Conservation (phyloP, 805 yeast species). For the Ascoidea rubescens region DNA sequence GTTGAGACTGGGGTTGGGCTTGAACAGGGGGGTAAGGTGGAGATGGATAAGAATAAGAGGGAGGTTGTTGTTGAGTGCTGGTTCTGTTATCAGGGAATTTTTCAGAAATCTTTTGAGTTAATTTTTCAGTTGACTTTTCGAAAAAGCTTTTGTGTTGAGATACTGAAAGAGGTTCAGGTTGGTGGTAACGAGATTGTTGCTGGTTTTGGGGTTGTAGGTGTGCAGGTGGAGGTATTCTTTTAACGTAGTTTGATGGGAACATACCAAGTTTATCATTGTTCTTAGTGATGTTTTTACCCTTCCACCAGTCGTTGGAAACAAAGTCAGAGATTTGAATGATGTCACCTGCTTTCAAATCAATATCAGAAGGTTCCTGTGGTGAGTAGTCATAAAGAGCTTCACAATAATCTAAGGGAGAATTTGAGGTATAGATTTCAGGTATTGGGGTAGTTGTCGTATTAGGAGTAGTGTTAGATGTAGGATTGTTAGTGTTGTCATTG, state of each 20-base stretch:
- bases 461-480: slow-evolving; percentile 14
- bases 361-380: slow-evolving; percentile 67
- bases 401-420: slow-evolving; percentile 24
- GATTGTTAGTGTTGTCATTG: not conserved
- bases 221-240: slow-evolving; percentile 7
- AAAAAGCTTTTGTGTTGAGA: slow-evolving; percentile 4
- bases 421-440: slow-evolving; percentile 6
- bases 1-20: slow-evolving; percentile 24
- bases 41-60: slow-evolving; percentile 13
- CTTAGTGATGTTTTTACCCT: slow-evolving; percentile 33
- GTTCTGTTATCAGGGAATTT: not conserved
- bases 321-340: slow-evolving; percentile 57
- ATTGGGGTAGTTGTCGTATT: slow-evolving; percentile 12
- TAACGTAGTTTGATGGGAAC: slow-evolving; percentile 84
- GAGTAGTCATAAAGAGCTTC: slow-evolving; percentile 66
- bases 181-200: slow-evolving; percentile 9
- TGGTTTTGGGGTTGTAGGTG: not conserved
- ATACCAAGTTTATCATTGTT: slow-evolving; percentile 49
- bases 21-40: slow-evolving; percentile 39
- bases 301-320: slow-evolving; percentile 84
- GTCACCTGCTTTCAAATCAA: slow-evolving; percentile 52
- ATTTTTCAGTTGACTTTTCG: slow-evolving; percentile 10
- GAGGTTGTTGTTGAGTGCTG: slow-evolving; percentile 3
- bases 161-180: slow-evolving; percentile 1
- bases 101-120: slow-evolving; percentile 13